Evolutionary conservation across 2,329 filamentous ascomycete genomes (phyloP).

Genomic region (Corinectria fuckeliana): DNA sequence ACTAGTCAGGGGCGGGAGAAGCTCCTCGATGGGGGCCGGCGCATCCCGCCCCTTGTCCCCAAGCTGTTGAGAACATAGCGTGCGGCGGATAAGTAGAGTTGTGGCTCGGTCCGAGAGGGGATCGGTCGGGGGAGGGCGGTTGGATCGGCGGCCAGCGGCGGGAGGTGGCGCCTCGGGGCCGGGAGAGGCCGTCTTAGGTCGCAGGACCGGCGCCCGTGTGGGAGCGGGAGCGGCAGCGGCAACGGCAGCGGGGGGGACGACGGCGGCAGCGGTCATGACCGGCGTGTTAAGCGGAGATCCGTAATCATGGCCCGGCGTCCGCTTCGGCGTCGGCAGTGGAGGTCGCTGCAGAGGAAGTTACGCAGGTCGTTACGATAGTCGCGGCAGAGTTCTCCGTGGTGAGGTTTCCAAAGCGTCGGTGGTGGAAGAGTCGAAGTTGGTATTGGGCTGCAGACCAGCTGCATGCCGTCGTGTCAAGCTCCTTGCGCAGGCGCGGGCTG

Average conservation of each 20-base stretch:
- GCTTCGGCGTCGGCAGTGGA: not conserved
- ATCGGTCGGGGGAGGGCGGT: slow-evolving; percentile 50
- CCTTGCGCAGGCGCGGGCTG: slow-evolving; percentile 32
- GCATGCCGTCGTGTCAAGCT: slow-evolving; percentile 31
- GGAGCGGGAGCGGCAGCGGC: slow-evolving; percentile 22
- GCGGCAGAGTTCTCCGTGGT: slow-evolving; percentile 6
- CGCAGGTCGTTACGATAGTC: not conserved
- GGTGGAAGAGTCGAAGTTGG: slow-evolving; percentile 27
- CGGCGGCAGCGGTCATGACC: slow-evolving; percentile 39
- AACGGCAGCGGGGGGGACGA: slow-evolving; percentile 27
- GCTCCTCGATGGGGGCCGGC: slow-evolving; percentile 71
- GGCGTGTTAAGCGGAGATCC: slow-evolving; percentile 21
- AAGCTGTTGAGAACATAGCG: slow-evolving; percentile 77
- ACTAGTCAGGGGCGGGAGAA: slow-evolving; percentile 90
- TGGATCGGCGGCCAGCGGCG: slow-evolving; percentile 40
- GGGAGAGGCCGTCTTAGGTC: slow-evolving; percentile 32
- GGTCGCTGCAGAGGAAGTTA: not conserved
- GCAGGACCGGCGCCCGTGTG: slow-evolving; percentile 31
- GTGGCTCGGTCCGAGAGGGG: slow-evolving; percentile 81
- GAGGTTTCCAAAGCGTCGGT: not conserved
- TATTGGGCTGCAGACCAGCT: slow-evolving; percentile 27
- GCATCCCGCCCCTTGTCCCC: slow-evolving; percentile 60
- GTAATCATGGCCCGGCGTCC: slow-evolving; percentile 37
- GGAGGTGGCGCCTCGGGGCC: slow-evolving; percentile 34
- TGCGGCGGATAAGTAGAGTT: slow-evolving; percentile 78